Base-by-base conservation (phyloP, 2,329 filamentous ascomycete species). In the Ascochyta clinopodiicola region DNA sequence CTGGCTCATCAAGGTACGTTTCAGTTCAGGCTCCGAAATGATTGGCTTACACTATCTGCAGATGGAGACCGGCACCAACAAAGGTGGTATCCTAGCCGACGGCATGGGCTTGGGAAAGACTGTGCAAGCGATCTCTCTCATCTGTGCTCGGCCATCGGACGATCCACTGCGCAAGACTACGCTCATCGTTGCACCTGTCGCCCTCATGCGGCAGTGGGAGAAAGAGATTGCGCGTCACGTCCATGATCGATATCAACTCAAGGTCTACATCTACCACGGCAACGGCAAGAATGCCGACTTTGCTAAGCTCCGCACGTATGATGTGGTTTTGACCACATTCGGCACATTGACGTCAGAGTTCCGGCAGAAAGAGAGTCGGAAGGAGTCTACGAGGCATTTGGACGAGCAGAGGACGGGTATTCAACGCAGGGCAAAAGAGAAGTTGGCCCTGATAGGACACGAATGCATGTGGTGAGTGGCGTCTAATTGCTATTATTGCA, bases 101-200 rank as follows among this genome's bases (percentile, higher is more conserved):
- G 68, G 69, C 60, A 95, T 94, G 91, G 91, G 91, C 7, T 79
- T 94, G 10, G 91, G 91, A 7, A 94, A 95, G 75, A 94, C 91
- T 0, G 88, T 96, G 39, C 91, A 94, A 58, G 88, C 90, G 5
- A 80, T 97, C 21, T 85, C 92, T 4, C 81, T 96, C 38, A 89
- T 96, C 63, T 80, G 91, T 12, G 83, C 85, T 6, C 83, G 87
- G 6, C 87, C 82, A n/a, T 85, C 89, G 0, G 74, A 78, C 0
- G 81, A 88, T 57, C 76, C 77, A n/a, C 72, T 77, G 57, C 80
- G 77, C 52, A 85, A 91, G 79, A 92, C 92, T 0, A 95, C 88
- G n/a, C 78, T 96, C 22, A 91, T 96, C 43, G 81, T 96, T 43
- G 90, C 88, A 0, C 92, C 92, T 0, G 86, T 96, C 10, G 88